Base-by-base conservation (phyloP, 106 monocot species). In the Narthecium ossifragum region DNA sequence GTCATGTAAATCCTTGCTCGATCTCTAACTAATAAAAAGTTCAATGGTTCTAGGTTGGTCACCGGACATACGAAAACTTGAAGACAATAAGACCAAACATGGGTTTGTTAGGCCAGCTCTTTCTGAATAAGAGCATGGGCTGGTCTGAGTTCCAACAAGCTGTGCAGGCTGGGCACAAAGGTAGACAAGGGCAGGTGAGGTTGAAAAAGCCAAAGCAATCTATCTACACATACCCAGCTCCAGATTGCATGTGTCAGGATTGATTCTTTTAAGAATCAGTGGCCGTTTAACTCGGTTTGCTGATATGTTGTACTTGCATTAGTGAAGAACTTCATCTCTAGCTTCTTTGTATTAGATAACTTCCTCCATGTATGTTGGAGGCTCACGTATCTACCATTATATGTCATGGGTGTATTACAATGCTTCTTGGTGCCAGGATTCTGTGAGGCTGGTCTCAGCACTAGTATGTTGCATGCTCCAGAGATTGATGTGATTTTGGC, bases 41-140 rank as follows among this genome's bases (percentile, higher is more conserved):
- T 68, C 1, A 28, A 3, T 55, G 14, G 6, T 58, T 62, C 49
- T 46, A 92, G 92, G 57, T 81, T 40, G 80, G 85, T 22, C 78
- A 81, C 43, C 65, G 92, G 15, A 88, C 87, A 5, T 88, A 71
- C 53, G 74, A 78, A 46, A 87, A 92, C 41, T 33, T 80, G 75
- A 92, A 87, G 81, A 87, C 83, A 3, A 81, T 78, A 53, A 56
- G 81, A 51, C 87, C 92, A 40, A 84, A 70, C 55, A 92, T 92
- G 92, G 70, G 51, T 32, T 49, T 88, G 59, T 48, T 92, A 31
- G 83, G 87, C 0, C 83, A 71, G 38, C 80, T 92, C 46, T 88
- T 88, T 67, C 39, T 92, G 61, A 92, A 92, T 39, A 81, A 81
- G 73, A 92, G 80, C 65, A 70, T 84, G 69, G 71, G 55, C 1